Conservation (phyloP, 129 eudicot species). For the Saussurea involucrata region DNA sequence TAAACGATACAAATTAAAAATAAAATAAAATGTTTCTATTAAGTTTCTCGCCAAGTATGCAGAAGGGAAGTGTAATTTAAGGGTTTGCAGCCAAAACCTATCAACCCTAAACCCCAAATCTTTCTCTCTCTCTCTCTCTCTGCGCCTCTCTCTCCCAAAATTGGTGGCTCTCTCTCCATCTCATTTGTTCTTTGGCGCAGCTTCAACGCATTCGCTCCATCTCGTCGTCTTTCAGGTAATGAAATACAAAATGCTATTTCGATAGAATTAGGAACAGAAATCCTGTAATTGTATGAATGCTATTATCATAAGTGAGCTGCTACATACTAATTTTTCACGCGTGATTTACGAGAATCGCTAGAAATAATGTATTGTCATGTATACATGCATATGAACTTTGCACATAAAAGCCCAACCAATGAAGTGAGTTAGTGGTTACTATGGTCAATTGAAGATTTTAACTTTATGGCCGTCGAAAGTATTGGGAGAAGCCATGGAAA, state of each 20-base stretch:
- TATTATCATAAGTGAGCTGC: not conserved
- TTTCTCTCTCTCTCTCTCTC: not conserved
- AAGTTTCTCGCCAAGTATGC: not conserved
- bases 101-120: slow-evolving; percentile 28
- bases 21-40: not conserved
- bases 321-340: not conserved
- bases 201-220: slow-evolving; percentile 10
- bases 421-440: not conserved
- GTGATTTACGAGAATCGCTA: not conserved
- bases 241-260: not conserved
- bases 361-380: not conserved
- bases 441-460: not conserved
- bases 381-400: not conserved
- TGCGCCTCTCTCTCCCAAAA: slow-evolving; percentile 11
- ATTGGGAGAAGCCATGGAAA: too few species aligned
- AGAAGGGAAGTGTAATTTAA: not conserved
- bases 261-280: not conserved
- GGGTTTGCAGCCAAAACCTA: slow-evolving; percentile 18
- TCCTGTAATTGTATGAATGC: not conserved
- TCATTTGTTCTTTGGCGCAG: slow-evolving; percentile 15
- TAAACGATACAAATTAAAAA: not conserved
- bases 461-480: not conserved
- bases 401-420: not conserved
- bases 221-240: slow-evolving; percentile 18
- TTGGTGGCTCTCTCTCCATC: slow-evolving; percentile 8